A percentile compares a stretch with the other conserved stretches of the same genome.
phyloP scores from a whole-genome alignment of 2,329 filamentous ascomycete species.

The Monosporascus sp. region DNA sequence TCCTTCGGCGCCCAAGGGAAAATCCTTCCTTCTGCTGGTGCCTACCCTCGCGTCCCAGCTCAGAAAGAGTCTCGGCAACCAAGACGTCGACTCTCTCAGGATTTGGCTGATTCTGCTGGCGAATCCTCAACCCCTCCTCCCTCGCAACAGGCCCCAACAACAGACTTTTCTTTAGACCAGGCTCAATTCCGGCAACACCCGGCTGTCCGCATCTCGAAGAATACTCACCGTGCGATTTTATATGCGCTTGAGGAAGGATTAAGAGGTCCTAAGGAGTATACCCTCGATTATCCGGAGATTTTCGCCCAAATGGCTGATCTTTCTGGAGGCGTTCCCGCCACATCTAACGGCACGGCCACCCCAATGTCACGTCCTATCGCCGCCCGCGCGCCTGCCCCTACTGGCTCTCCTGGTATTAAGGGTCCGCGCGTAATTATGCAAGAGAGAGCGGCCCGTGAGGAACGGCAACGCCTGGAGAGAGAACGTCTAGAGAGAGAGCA shows the following conservation, averaged over 20 bases:
- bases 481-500: constrained; percentile 50
- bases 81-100: constrained; percentile 39
- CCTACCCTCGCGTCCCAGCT: constrained; percentile 15
- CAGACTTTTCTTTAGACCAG: constrained; percentile 24
- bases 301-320: constrained; percentile 90
- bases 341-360: constrained; percentile 50
- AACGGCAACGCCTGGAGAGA: constrained; percentile 56
- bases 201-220: constrained; percentile 65
- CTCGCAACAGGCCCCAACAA: constrained; percentile 20
- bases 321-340: constrained; percentile 45
- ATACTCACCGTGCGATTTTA: constrained; percentile 84
- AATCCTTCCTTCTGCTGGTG: constrained; percentile 28
- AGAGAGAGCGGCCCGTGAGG: constrained; percentile 72
- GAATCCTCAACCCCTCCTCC: constrained; percentile 28
- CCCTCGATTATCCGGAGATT: constrained; percentile 78
- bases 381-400: constrained; percentile 46
- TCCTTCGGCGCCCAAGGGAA: constrained; percentile 40
- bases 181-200: constrained; percentile 37
- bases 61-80: constrained; percentile 21
- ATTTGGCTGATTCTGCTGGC: constrained; percentile 39
- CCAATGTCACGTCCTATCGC: constrained; percentile 40
- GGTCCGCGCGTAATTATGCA: constrained; percentile 91
- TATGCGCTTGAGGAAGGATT: constrained; percentile 89
- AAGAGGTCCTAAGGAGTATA: constrained; percentile 76
- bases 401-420: constrained; percentile 61